phyloP scores from a whole-genome alignment of 2,329 filamentous ascomycete species.

The Calonectria multiphialidica region DNA sequence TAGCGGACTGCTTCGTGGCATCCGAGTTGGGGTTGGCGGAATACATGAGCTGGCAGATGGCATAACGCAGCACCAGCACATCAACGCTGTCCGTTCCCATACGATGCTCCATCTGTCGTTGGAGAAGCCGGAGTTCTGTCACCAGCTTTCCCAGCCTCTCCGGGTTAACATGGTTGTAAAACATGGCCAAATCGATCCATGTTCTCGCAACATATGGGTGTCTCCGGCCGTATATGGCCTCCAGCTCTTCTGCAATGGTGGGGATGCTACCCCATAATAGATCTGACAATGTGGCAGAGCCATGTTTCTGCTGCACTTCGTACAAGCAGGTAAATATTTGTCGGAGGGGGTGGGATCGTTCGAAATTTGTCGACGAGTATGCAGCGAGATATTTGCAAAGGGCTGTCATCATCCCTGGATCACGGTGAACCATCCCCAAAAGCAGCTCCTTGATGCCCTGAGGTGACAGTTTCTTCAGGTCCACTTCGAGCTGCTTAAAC shows the following conservation, averaged over 20 bases:
- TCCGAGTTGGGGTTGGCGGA: conserved; percentile 49
- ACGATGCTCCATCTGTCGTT: conserved; percentile 51
- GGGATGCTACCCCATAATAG: conserved; percentile 56
- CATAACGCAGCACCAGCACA: conserved; percentile 54
- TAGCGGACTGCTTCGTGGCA: conserved; percentile 49
- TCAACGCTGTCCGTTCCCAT: conserved; percentile 50
- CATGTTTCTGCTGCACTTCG: conserved; percentile 60
- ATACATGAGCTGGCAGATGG: conserved; percentile 55
- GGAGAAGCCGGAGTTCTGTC: conserved; percentile 51
- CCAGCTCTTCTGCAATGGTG: conserved; percentile 57
- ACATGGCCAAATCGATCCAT: conserved; percentile 56
- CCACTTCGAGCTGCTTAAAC: conserved; percentile 57
- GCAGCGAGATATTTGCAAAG: conserved; percentile 59
- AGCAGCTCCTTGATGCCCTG: conserved; percentile 58
- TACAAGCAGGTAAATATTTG: conserved; percentile 58
- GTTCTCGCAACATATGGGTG: conserved; percentile 58
- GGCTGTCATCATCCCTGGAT: conserved; percentile 59
- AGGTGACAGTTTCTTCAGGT: conserved; percentile 57
- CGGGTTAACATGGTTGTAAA: conserved; percentile 52
- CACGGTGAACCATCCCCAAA: conserved; percentile 57
- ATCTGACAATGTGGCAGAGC: conserved; percentile 56
- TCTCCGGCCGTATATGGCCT: conserved; percentile 56
- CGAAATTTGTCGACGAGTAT: conserved; percentile 57
- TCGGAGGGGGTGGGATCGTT: conserved; percentile 56
- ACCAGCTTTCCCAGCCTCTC: conserved; percentile 54